Conservation (phyloP, 345 rosid genomes). For the Camelina laxa region DNA sequence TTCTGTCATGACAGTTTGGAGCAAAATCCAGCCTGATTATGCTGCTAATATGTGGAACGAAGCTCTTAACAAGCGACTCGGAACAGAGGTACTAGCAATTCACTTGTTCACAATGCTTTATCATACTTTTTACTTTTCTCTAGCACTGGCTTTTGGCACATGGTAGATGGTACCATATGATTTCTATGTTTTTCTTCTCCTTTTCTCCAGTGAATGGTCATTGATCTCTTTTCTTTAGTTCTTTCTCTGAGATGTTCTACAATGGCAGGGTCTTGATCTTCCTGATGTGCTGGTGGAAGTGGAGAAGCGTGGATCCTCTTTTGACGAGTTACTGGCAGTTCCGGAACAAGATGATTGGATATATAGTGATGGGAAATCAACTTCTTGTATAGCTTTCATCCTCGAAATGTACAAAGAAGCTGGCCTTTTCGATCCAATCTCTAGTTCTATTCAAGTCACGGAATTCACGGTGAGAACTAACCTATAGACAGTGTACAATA, state of each 20-base stretch:
- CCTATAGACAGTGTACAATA: conserved; percentile 21
- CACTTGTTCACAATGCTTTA: not conserved
- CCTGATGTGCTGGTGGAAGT: conserved; percentile 81
- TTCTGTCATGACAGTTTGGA: conserved; percentile 97
- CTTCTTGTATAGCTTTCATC: conserved; percentile 89
- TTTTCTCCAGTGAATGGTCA: not conserved
- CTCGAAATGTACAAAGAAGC: conserved; percentile 97
- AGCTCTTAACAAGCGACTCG: conserved; percentile 92
- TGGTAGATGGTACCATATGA: conserved; percentile 2
- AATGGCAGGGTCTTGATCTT: conserved; percentile 76
- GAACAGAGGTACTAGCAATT: conserved; percentile 68
- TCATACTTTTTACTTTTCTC: not conserved
- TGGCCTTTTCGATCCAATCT: conserved; percentile 78
- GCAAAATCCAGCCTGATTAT: conserved; percentile 83
- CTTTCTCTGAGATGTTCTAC: conserved; percentile 19
- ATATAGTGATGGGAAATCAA: conserved; percentile 90
- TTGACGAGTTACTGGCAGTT: conserved; percentile 81
- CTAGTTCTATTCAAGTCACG: conserved; percentile 80
- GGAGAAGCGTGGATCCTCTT: conserved; percentile 86
- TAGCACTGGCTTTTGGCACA: conserved; percentile 14
- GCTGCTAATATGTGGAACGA: conserved; percentile 97
- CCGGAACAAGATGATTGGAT: conserved; percentile 98
- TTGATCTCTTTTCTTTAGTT: not conserved
- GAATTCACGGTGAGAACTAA: conserved; percentile 81
- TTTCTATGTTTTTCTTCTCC: not conserved